Conservation (phyloP, 768 basidiomycete species). For the Mycena capillaripes region DNA sequence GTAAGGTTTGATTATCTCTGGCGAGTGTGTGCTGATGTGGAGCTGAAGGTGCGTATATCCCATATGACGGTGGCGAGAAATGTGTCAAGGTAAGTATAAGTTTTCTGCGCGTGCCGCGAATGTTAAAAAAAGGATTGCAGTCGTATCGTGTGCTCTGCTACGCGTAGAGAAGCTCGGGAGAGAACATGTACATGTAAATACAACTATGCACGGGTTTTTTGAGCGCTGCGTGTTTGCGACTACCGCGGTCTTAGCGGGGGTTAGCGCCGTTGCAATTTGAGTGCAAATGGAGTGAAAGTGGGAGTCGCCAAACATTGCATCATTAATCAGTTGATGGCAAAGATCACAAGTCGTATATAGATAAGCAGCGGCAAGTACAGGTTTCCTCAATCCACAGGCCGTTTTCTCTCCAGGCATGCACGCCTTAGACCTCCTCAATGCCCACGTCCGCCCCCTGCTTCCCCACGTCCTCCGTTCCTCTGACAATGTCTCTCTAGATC, state of each 20-base stretch:
- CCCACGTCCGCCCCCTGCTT: slow-evolving; percentile 44
- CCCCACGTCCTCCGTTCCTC: background rate
- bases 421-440: slow-evolving; percentile 58
- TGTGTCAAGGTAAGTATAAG: slow-evolving; percentile 60
- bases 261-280: too few species aligned
- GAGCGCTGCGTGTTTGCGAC: background rate
- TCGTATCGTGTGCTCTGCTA: slow-evolving; percentile 35
- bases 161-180: slow-evolving; percentile 1
- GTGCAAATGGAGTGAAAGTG: too few species aligned
- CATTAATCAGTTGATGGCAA: too few species aligned
- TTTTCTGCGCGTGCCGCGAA: background rate
- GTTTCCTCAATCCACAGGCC: background rate
- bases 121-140: background rate
- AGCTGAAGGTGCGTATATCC: slow-evolving; percentile 64
- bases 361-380: background rate
- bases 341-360: background rate
- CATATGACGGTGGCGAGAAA: slow-evolving; percentile 66
- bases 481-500: slow-evolving; percentile 51
- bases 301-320: too few species aligned
- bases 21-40: background rate
- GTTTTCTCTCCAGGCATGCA: slow-evolving; percentile 7
- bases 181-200: background rate
- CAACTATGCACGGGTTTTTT: too few species aligned
- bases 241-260: too few species aligned
- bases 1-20: slow-evolving; percentile 44